A percentile compares a stretch with the other conserved stretches of the same genome.
These are phyloP conservation scores for Nemania sp. DNA, from an alignment of 2,329 filamentous ascomycete genomes.

Conservation along the genomic window DNA sequence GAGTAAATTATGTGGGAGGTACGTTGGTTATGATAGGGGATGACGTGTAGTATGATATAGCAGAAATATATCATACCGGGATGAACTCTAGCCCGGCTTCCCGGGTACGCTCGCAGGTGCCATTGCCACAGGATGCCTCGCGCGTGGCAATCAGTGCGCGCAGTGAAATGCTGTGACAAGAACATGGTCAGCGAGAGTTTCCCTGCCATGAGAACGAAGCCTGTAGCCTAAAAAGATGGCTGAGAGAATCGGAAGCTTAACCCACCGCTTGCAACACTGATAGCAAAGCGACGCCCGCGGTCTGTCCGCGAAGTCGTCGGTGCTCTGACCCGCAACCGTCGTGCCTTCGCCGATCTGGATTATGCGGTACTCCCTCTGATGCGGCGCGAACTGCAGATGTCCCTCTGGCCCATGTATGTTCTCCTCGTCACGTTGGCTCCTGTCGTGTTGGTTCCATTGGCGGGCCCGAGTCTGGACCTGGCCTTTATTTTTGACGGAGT, in stretches of 20 bases:
- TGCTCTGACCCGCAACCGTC: slow-evolving; percentile 13
- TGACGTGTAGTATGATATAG: too few species aligned
- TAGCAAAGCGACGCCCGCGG: slow-evolving; percentile 13
- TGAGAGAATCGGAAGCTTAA: neutral
- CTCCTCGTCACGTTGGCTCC: neutral
- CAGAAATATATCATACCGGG: slow-evolving; percentile 4
- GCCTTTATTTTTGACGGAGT: neutral
- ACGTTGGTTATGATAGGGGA: too few species aligned
- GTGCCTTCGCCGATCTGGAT: slow-evolving; percentile 17
- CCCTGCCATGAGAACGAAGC: neutral
- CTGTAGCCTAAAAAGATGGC: too few species aligned
- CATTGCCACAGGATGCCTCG: too few species aligned
- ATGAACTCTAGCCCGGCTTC: slow-evolving; percentile 6
- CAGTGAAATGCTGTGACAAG: slow-evolving; percentile 6
- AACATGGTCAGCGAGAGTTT: neutral
- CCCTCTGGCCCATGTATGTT: neutral
- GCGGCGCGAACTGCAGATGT: neutral
- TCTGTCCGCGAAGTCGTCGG: neutral
- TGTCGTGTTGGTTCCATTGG: neutral
- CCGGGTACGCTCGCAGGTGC: slow-evolving; percentile 7
- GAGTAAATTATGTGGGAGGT: too few species aligned
- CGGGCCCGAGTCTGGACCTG: neutral
- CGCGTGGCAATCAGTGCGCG: too few species aligned
- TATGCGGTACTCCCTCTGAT: neutral
- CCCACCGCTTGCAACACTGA: slow-evolving; percentile 26